A percentile compares a stretch with the other conserved stretches of the same genome.
phyloP scores from a whole-genome alignment of 306 rosid species.

The Castanea mollissima region DNA sequence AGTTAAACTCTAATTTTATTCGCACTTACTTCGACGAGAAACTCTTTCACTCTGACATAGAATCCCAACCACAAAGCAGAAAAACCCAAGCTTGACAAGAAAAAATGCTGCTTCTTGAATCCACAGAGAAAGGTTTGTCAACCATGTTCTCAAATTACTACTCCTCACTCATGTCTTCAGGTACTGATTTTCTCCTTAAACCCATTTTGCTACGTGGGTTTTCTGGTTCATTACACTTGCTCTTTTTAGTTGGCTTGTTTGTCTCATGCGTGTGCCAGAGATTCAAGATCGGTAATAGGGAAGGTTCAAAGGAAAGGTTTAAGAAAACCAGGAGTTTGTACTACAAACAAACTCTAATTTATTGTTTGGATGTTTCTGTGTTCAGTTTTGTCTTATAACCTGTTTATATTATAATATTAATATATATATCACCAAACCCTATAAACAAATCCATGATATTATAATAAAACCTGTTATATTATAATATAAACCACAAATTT shows the following conservation, averaged over 20 bases:
- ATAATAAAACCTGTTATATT: too few species aligned
- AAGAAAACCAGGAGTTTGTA: conserved; percentile 1
- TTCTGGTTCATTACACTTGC: conserved; percentile 45
- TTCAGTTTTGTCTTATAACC: conserved; percentile 33
- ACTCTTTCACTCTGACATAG: not conserved
- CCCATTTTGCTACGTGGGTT: conserved; percentile 42
- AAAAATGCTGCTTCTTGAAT: conserved; percentile 23
- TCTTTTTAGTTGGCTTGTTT: conserved; percentile 31
- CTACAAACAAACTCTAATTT: conserved; percentile 21
- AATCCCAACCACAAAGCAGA: not conserved
- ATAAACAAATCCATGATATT: too few species aligned
- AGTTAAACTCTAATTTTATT: too few species aligned
- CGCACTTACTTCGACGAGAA: too few species aligned
- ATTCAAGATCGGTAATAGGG: conserved; percentile 16
- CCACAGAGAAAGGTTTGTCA: conserved; percentile 9
- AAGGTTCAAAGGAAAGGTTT: conserved; percentile 25
- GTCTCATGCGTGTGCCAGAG: conserved; percentile 41
- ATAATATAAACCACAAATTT: too few species aligned
- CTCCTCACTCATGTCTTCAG: conserved; percentile 11
- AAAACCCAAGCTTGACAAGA: not conserved
- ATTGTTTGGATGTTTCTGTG: conserved; percentile 30
- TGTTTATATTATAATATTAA: too few species aligned
- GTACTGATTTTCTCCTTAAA: conserved; percentile 29
- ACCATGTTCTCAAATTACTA: conserved; percentile 13
- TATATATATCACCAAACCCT: too few species aligned